phyloP scores from a whole-genome alignment of 305 asterid genomes.

The Plantago coronopus region DNA sequence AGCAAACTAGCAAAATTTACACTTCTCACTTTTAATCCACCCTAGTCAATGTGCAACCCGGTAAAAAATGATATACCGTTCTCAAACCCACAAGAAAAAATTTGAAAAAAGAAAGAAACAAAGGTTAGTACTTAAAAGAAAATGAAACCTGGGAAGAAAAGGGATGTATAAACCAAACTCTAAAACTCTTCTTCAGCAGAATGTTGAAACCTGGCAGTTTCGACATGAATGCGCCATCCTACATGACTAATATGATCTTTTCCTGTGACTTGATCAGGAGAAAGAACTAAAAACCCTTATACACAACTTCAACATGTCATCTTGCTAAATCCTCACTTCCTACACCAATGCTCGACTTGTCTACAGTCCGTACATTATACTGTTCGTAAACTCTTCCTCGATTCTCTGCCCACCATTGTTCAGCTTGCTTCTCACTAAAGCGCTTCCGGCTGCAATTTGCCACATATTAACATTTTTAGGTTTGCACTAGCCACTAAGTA shows the following conservation, averaged over 20 bases:
- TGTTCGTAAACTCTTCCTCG: slow-evolving; percentile 85
- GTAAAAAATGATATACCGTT: slow-evolving; percentile 24
- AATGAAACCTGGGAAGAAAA: slow-evolving; percentile 4
- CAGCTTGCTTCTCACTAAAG: slow-evolving; percentile 96
- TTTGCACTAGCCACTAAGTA: slow-evolving; percentile 3
- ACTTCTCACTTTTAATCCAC: slow-evolving; percentile 42
- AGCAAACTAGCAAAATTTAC: slow-evolving; percentile 45
- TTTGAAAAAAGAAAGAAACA: neutral
- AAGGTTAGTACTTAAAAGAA: neutral
- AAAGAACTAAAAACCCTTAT: slow-evolving; percentile 30
- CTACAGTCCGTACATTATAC: slow-evolving; percentile 75
- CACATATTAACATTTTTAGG: slow-evolving; percentile 22
- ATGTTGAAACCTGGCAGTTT: slow-evolving; percentile 34
- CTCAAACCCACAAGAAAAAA: slow-evolving; percentile 10
- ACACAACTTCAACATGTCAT: slow-evolving; percentile 39
- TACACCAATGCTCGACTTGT: slow-evolving; percentile 75
- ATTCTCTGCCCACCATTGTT: slow-evolving; percentile 97
- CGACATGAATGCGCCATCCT: slow-evolving; percentile 44
- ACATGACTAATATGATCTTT: slow-evolving; percentile 31
- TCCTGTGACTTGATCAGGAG: slow-evolving; percentile 35
- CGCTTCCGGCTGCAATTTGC: slow-evolving; percentile 80
- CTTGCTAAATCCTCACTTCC: slow-evolving; percentile 83
- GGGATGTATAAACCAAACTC: slow-evolving; percentile 30
- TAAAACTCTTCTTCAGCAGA: slow-evolving; percentile 13
- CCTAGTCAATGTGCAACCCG: slow-evolving; percentile 35